Evolutionary conservation across 2,329 filamentous ascomycete species (phyloP).

Genomic region (Ascochyta viciae-villosae): DNA sequence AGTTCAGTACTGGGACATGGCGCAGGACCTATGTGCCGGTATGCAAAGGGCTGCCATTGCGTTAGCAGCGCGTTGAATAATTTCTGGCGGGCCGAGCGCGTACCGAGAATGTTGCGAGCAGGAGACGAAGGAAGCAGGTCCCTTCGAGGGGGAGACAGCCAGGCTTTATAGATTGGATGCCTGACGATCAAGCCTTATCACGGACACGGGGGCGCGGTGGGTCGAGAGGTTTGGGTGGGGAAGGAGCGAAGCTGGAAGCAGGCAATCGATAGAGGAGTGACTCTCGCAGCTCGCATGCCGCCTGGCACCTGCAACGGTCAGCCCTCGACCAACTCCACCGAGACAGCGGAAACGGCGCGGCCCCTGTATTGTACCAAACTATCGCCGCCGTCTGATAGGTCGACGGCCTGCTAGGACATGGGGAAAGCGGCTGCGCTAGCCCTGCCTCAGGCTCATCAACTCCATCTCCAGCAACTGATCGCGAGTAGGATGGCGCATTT

Average conservation of each 20-base stretch:
- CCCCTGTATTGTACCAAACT: conserved; percentile 11
- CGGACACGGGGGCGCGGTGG: conserved; percentile 22
- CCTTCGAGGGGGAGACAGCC: conserved; percentile 20
- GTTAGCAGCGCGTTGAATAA: conserved; percentile 34
- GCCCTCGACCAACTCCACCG: conserved; percentile 1
- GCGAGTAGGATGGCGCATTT: neutral
- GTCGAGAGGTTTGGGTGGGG: conserved; percentile 23
- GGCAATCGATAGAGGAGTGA: conserved; percentile 30
- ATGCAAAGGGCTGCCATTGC: conserved; percentile 22
- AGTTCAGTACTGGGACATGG: conserved; percentile 42
- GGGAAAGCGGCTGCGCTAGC: conserved; percentile 19
- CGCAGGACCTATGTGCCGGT: conserved; percentile 9
- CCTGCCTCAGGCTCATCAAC: neutral
- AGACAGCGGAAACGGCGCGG: conserved; percentile 12
- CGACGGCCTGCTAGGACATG: conserved; percentile 1
- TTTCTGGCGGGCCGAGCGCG: conserved; percentile 32
- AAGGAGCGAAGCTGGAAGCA: conserved; percentile 13
- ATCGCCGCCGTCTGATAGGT: conserved; percentile 11
- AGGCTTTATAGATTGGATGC: conserved; percentile 23
- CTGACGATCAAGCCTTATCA: conserved; percentile 20
- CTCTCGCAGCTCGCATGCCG: conserved; percentile 28
- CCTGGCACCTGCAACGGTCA: conserved; percentile 10
- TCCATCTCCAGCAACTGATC: conserved; percentile 3
- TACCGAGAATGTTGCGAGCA: conserved; percentile 39
- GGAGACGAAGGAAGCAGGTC: conserved; percentile 24